Conservation (phyloP, 768 basidiomycete species). For the Dentipellis sp. region DNA sequence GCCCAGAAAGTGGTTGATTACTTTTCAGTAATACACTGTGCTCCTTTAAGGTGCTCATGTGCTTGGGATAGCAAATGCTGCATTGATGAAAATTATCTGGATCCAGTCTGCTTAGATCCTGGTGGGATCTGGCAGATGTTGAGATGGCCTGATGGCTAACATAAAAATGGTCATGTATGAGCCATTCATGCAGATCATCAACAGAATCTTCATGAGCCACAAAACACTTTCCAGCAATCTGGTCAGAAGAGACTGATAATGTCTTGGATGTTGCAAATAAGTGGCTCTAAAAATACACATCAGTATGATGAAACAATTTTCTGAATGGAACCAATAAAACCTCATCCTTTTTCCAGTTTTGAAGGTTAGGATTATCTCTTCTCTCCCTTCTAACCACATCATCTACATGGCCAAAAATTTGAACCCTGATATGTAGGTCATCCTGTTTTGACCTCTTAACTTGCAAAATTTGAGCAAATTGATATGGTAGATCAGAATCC, state of each 20-base stretch:
- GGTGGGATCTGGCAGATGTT: neutral
- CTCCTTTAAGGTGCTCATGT: slow-evolving; percentile 21
- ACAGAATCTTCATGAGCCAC: slow-evolving; percentile 29
- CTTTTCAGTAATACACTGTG: slow-evolving; percentile 22
- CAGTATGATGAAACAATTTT: neutral
- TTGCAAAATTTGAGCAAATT: slow-evolving; percentile 47
- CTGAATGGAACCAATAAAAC: neutral
- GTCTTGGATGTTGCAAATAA: slow-evolving; percentile 31
- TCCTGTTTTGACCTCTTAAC: slow-evolving; percentile 21
- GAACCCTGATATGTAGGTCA: slow-evolving; percentile 26
- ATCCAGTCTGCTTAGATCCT: neutral
- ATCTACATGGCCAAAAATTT: slow-evolving; percentile 37
- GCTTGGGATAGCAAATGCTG: slow-evolving; percentile 27
- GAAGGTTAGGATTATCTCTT: neutral
- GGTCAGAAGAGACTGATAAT: slow-evolving; percentile 20
- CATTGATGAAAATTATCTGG: slow-evolving; percentile 28
- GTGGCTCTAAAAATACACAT: slow-evolving; percentile 17
- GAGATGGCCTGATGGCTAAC: slow-evolving; percentile 27
- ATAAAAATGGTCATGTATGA: slow-evolving; percentile 49
- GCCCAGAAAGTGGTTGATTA: slow-evolving; percentile 39
- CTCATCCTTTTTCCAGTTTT: slow-evolving; percentile 3
- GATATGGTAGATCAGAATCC: slow-evolving; percentile 25
- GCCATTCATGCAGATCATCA: slow-evolving; percentile 32
- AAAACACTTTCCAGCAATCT: slow-evolving; percentile 48
- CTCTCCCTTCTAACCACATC: slow-evolving; percentile 19